A percentile compares a stretch with the other conserved stretches of the same genome.
Conservation (phyloP, 306 rosid genomes). For the Cucurbita moschata region DNA sequence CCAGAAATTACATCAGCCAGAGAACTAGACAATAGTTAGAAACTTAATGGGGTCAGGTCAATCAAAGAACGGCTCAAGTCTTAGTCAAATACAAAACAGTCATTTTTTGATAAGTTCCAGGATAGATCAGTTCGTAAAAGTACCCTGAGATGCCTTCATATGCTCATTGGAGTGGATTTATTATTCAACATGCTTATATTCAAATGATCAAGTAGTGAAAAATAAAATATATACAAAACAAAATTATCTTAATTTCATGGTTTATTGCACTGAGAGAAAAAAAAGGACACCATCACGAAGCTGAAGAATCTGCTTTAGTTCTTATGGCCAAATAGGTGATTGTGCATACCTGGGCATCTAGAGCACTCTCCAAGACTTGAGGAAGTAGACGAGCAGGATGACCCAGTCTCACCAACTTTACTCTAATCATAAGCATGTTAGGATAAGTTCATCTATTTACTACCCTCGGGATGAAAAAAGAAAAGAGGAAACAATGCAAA, state of each 20-base stretch:
- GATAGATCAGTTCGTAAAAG: not conserved
- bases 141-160: not conserved
- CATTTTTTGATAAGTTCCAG: not conserved
- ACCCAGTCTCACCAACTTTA: conserved; percentile 90
- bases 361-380: conserved; percentile 91
- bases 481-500: not conserved
- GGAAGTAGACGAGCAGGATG: conserved; percentile 98
- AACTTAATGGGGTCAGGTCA: not conserved
- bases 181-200: not conserved
- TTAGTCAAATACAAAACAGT: not conserved
- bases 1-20: not conserved
- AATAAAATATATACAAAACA: not conserved
- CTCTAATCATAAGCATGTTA: conserved; percentile 32
- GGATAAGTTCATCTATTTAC: conserved; percentile 4
- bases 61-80: not conserved
- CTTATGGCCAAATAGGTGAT: not conserved
- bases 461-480: conserved; percentile 6
- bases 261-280: not conserved
- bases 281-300: no score
- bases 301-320: not conserved
- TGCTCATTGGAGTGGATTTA: not conserved
- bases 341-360: conserved; percentile 76
- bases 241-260: not conserved
- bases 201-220: not conserved
- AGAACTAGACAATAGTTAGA: not conserved